These are phyloP conservation scores for Mycena chlorophos DNA, from an alignment of 768 basidiomycete species.

Conservation along the genomic window DNA sequence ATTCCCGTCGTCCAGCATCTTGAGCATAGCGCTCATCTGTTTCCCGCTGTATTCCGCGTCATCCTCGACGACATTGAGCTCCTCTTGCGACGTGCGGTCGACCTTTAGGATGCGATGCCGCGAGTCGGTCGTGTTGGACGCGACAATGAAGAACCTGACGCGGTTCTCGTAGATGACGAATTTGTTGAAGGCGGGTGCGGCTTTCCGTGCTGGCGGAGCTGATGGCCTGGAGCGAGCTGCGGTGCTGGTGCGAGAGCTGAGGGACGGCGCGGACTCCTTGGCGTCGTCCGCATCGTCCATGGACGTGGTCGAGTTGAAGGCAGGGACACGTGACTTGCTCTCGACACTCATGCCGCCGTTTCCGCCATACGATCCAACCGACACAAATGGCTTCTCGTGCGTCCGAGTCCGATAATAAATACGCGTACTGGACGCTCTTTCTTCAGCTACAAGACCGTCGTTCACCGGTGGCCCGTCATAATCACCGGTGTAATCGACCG, in stretches of 20 bases:
- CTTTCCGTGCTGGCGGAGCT: conserved; percentile 13
- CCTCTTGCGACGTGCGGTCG: conserved; percentile 78
- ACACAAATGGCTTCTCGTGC: conserved; percentile 69
- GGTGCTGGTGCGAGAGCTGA: conserved; percentile 17
- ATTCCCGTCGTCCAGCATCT: conserved; percentile 96
- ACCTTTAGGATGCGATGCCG: conserved; percentile 92
- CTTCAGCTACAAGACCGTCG: conserved; percentile 79
- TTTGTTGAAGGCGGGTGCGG: conserved; percentile 61
- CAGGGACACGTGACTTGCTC: too few species aligned
- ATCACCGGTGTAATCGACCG: conserved; percentile 79
- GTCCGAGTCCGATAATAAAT: conserved; percentile 22
- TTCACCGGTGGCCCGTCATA: conserved; percentile 82
- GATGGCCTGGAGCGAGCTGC: conserved; percentile 17
- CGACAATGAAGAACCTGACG: conserved; percentile 87
- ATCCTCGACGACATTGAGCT: conserved; percentile 81
- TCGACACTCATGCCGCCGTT: conserved; percentile 51
- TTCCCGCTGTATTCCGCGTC: conserved; percentile 83
- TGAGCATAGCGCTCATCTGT: conserved; percentile 88
- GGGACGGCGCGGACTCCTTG: conserved; percentile 15
- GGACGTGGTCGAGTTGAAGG: background rate
- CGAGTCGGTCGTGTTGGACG: conserved; percentile 84
- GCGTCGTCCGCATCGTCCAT: background rate
- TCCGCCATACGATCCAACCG: conserved; percentile 74
- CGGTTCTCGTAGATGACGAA: conserved; percentile 94
- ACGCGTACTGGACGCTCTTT: background rate